Evolutionary conservation across 768 basidiomycete species (phyloP).

Genomic region (Rhizopogon rudus): DNA sequence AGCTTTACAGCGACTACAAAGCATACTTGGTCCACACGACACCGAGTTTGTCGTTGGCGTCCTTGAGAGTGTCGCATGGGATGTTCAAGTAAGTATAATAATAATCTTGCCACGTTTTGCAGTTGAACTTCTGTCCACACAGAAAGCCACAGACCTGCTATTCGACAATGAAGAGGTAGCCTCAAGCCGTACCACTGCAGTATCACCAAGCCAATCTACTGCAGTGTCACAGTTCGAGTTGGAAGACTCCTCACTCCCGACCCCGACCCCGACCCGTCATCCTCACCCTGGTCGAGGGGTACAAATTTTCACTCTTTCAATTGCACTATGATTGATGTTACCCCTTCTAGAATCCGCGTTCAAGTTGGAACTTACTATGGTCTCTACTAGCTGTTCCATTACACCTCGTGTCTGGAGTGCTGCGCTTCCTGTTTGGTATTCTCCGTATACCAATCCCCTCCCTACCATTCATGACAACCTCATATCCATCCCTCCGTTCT

Average conservation of each 20-base stretch:
- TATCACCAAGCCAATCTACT: conserved; percentile 16
- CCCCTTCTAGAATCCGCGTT: conserved; percentile 10
- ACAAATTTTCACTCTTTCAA: conserved; percentile 7
- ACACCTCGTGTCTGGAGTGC: conserved; percentile 50
- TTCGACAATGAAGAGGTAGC: neutral
- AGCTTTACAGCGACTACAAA: conserved; percentile 12
- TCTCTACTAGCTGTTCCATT: conserved; percentile 56
- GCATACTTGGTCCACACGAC: conserved; percentile 33
- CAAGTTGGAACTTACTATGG: conserved; percentile 33
- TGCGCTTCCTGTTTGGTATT: conserved; percentile 61
- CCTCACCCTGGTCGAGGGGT: conserved; percentile 13
- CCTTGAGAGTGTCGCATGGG: conserved; percentile 61
- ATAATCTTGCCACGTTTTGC: too few relatives aligned
- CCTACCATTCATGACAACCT: conserved; percentile 43
- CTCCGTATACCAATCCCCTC: conserved; percentile 67
- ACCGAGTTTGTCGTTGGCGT: conserved; percentile 57
- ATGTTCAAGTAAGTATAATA: conserved; percentile 52
- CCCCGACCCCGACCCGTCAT: conserved; percentile 22
- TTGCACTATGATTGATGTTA: conserved; percentile 10
- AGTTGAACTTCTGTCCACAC: neutral
- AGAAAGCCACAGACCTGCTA: conserved; percentile 8
- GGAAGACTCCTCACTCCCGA: conserved; percentile 43
- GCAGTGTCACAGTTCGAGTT: conserved; percentile 41
- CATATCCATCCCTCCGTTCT: conserved; percentile 38
- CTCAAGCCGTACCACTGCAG: conserved; percentile 6